Evolutionary conservation across 805 yeast genomes (phyloP).

Genomic region (Wickerhamiella azymoides): DNA sequence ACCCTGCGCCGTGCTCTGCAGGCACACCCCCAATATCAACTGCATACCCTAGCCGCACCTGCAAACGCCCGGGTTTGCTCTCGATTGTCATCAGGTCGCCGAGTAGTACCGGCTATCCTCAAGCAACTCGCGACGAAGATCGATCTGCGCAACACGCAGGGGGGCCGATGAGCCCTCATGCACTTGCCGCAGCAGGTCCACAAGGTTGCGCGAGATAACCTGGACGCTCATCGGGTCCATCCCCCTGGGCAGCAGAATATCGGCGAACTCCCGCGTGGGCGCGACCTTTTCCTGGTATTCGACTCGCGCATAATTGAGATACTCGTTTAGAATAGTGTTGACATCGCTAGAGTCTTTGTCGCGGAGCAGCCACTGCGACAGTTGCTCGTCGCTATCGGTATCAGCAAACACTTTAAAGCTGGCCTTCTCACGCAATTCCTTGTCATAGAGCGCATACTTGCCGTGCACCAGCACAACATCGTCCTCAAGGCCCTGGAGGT

Average conservation of each 20-base stretch:
- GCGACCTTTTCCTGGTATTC: conserved; percentile 52
- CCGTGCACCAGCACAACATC: conserved; percentile 50
- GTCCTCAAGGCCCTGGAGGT: conserved; percentile 5
- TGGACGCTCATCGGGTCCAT: conserved; percentile 44
- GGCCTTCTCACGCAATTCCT: conserved; percentile 39
- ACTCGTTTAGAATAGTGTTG: conserved; percentile 28
- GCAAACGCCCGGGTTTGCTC: no score
- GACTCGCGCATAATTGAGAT: conserved; percentile 43
- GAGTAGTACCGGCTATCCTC: conserved; percentile 9
- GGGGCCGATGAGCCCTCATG: neutral
- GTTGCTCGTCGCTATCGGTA: conserved; percentile 70
- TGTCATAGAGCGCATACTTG: conserved; percentile 61
- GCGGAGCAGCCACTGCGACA: conserved; percentile 53
- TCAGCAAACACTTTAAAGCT: conserved; percentile 62
- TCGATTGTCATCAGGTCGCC: neutral
- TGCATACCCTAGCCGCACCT: no score
- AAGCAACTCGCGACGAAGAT: conserved; percentile 7
- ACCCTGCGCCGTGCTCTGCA: no score
- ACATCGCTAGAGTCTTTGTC: conserved; percentile 22
- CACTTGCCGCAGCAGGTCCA: conserved; percentile 18
- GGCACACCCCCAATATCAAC: no score
- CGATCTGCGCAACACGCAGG: neutral
- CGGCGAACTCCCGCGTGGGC: conserved; percentile 56
- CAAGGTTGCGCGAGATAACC: conserved; percentile 51
- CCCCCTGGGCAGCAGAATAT: conserved; percentile 60